phyloP scores from a whole-genome alignment of 139 green algal genomes.

The Tetradesmus obliquus region DNA sequence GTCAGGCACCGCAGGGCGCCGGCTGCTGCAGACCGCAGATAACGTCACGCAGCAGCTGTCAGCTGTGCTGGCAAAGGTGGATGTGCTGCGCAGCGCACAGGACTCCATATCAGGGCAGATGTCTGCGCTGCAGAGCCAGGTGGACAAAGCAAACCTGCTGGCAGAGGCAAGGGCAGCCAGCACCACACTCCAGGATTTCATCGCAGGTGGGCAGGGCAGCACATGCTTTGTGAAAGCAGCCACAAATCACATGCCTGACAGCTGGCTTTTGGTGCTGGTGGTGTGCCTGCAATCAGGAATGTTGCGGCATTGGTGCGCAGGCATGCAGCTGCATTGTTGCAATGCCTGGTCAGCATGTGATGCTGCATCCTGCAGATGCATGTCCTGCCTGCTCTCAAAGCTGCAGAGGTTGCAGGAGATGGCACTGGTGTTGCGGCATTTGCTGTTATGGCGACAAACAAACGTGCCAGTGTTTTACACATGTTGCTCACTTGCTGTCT shows the following conservation, averaged over 20 bases:
- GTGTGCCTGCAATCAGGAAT: not conserved
- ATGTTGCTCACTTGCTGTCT: not conserved
- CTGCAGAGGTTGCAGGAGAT: too few relatives aligned
- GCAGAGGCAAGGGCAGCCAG: slow-evolving; percentile 63
- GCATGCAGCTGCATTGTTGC: not conserved
- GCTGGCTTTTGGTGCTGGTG: too few relatives aligned
- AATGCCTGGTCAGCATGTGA: too few relatives aligned
- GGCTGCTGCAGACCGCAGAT: slow-evolving; percentile 12
- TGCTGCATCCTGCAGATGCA: too few relatives aligned
- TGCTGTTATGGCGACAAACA: too few relatives aligned
- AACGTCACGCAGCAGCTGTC: slow-evolving; percentile 19
- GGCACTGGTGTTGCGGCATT: too few relatives aligned
- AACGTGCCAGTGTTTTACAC: too few relatives aligned
- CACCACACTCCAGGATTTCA: slow-evolving; percentile 71
- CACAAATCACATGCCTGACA: too few relatives aligned
- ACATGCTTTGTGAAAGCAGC: not conserved
- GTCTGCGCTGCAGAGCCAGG: slow-evolving; percentile 62
- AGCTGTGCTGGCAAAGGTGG: slow-evolving; percentile 20
- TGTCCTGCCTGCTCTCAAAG: too few relatives aligned
- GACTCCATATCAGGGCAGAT: slow-evolving; percentile 55
- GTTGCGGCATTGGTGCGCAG: too few relatives aligned
- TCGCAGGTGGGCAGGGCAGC: slow-evolving; percentile 51
- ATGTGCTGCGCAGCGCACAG: slow-evolving; percentile 18
- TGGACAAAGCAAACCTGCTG: slow-evolving; percentile 71
- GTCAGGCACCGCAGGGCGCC: not conserved